Base-by-base conservation (phyloP, 2,329 filamentous ascomycete genomes). In the Thelonectria rubi region DNA sequence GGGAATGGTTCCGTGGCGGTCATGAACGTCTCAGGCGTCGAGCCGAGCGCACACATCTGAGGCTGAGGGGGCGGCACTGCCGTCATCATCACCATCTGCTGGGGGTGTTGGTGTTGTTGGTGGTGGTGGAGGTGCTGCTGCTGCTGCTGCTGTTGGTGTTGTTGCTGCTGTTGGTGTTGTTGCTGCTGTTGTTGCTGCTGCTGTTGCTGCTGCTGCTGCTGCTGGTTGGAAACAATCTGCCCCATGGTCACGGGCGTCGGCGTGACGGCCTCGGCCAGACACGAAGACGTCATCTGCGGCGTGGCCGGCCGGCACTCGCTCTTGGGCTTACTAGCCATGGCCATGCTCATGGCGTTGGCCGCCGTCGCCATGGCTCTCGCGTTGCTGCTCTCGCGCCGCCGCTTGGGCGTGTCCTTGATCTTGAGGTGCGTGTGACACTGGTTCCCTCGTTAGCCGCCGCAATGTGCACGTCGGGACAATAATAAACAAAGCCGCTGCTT, bases 361-460 rank as follows among this genome's bases (percentile, higher is more conserved):
- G 79, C 74, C 34, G 78, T 76, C 24, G 77, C 78, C 43, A 80
- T 71, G 45, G 73, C 68, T 59, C 81, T 78, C 5, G 77, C 79
- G 67, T 87, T 83, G 68, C 80, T 86, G 71, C 81, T 87, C 72
- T 91, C 88, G 47, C 89, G 83, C 55, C 87, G 82, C 52, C 88
- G 83, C 76, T 91, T 91, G 3, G 88, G 87, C 1, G 86, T 84
- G 67, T 91, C 89, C 73, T 90, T 91, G 73, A 89, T 84, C 75
- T 91, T 91, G 15, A 86, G 85, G 68, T 91, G 89, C 1, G 88
- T 88, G 73, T 91, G 89, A 68, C 89, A 91, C 88, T 90, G 64
- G 66, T 15, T 30, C 37, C 34, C 20, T 58, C 74, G 64, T 72
- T 69, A 71, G 65, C 49, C 30, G 40, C 24, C 7, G 24, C 24